Evolutionary conservation across 176 grass and related monocot species (phyloP).

Genomic region (Aechmea fasciata): DNA sequence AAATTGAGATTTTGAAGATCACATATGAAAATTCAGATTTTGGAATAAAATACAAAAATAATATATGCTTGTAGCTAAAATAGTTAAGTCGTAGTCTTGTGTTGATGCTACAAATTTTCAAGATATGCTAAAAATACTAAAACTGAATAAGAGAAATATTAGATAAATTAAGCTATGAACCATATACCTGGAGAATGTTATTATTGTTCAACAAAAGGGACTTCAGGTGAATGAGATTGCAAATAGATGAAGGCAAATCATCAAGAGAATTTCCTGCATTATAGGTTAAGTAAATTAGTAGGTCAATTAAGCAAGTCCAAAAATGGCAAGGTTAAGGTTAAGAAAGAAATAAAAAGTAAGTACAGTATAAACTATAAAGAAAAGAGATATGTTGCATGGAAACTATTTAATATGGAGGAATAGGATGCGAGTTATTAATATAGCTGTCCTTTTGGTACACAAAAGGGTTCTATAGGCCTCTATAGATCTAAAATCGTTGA

Average conservation of each 20-base stretch:
- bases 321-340: background rate
- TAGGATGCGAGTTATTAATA: background rate
- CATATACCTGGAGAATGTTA: conserved; percentile 58
- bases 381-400: background rate
- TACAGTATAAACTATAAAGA: background rate
- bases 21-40: too few relatives aligned
- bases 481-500: too few relatives aligned
- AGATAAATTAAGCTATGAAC: background rate
- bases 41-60: too few relatives aligned
- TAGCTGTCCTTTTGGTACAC: too few relatives aligned
- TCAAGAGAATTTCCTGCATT: conserved; percentile 69
- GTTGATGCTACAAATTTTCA: too few relatives aligned
- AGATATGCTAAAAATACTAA: too few relatives aligned
- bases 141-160: background rate
- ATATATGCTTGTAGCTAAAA: too few relatives aligned
- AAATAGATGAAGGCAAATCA: conserved; percentile 59
- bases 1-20: too few relatives aligned
- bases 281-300: background rate
- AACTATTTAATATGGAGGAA: background rate
- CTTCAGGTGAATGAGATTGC: conserved; percentile 69
- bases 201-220: conserved; percentile 70
- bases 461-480: too few relatives aligned
- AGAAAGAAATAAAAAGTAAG: background rate
- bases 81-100: too few relatives aligned
- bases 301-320: background rate